phyloP scores from a whole-genome alignment of 352 stramenopile species.

The Peronosclerospora sorghi region DNA sequence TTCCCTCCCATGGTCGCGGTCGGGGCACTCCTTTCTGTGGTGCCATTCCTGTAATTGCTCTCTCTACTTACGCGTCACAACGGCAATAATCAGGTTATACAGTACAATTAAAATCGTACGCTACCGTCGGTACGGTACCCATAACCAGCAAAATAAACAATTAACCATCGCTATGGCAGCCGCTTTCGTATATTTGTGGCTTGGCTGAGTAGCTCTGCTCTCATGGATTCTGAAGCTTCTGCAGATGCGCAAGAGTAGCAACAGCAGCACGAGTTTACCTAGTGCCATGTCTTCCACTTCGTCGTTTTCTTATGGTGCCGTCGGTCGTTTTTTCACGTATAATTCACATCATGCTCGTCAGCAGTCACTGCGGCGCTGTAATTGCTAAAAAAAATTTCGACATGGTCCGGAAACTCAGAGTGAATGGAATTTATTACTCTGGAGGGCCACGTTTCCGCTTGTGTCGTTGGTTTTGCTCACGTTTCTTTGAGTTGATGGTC shows the following conservation, averaged over 20 bases:
- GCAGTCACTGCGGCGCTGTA: slow-evolving; percentile 32
- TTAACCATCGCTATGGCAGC: too few relatives aligned
- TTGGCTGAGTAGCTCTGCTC: slow-evolving; percentile 11
- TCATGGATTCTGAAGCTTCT: slow-evolving; percentile 3
- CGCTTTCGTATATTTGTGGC: slow-evolving; percentile 15
- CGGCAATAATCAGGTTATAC: too few relatives aligned
- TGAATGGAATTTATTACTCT: slow-evolving; percentile 75
- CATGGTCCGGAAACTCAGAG: slow-evolving; percentile 59
- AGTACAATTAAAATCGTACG: too few relatives aligned
- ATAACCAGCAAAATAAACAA: too few relatives aligned
- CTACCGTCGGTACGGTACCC: too few relatives aligned
- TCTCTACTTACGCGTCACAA: too few relatives aligned
- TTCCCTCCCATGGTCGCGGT: too few relatives aligned
- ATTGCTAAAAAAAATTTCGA: slow-evolving; percentile 63
- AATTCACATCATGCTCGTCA: slow-evolving; percentile 10
- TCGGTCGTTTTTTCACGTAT: slow-evolving; percentile 12
- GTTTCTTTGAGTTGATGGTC: slow-evolving; percentile 42
- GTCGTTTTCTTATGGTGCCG: background rate
- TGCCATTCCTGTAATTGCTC: too few relatives aligned
- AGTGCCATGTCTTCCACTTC: slow-evolving; percentile 5
- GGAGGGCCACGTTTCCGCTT: slow-evolving; percentile 73
- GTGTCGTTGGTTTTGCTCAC: slow-evolving; percentile 68
- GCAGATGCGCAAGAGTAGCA: background rate
- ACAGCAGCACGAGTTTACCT: slow-evolving; percentile 11
- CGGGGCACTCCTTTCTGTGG: too few relatives aligned